phyloP scores from a whole-genome alignment of 179 eudicot species.

The Patellifolia procumbens region DNA sequence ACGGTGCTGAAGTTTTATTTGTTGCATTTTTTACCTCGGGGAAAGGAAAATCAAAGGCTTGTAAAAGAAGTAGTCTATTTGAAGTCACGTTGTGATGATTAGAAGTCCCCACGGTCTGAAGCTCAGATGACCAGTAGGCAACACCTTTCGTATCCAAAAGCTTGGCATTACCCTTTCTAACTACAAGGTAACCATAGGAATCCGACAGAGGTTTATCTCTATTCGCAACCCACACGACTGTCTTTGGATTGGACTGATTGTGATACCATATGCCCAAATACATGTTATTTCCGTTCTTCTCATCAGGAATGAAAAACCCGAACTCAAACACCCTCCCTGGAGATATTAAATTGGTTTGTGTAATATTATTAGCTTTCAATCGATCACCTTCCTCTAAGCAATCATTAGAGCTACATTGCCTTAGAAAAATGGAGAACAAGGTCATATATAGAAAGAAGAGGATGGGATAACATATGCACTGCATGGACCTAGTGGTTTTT shows the following conservation, averaged over 20 bases:
- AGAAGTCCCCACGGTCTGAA: too few species aligned
- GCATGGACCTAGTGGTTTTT: neutral
- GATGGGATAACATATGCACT: constrained; percentile 5
- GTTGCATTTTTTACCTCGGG: too few species aligned
- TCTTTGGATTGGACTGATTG: constrained; percentile 7
- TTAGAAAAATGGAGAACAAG: constrained; percentile 3
- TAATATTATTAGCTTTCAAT: too few species aligned
- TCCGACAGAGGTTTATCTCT: constrained; percentile 21
- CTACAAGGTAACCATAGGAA: constrained; percentile 14
- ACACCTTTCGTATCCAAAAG: neutral
- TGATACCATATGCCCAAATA: constrained; percentile 36
- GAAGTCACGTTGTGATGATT: too few species aligned
- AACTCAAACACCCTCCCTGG: constrained; percentile 23
- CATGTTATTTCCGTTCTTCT: neutral
- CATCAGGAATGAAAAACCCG: constrained; percentile 33
- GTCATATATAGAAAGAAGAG: constrained; percentile 1
- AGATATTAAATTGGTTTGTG: constrained; percentile 5
- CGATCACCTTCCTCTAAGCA: constrained; percentile 12
- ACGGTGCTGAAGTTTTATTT: too few species aligned
- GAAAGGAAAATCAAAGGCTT: too few species aligned
- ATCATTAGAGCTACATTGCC: neutral
- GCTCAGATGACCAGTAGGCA: constrained; percentile 20
- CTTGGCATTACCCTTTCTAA: constrained; percentile 1
- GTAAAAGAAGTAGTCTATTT: too few species aligned
- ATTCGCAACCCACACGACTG: constrained; percentile 37